These are phyloP conservation scores for Sclerotinia glacialis DNA, from an alignment of 2,329 filamentous ascomycete genomes.

Conservation along the genomic window DNA sequence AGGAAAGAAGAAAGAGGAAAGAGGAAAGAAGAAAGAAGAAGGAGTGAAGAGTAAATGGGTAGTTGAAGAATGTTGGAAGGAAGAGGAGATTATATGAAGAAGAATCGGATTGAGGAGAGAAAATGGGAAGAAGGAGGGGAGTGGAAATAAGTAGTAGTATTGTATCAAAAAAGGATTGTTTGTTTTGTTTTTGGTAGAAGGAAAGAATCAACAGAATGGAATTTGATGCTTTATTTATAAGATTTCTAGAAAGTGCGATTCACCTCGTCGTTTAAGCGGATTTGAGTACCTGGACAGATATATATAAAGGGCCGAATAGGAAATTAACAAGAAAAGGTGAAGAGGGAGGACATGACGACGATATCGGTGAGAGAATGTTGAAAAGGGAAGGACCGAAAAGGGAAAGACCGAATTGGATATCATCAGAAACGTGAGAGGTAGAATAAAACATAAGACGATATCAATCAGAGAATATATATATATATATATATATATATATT, in stretches of 20 bases:
- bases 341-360: neutral
- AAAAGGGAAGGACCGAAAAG: neutral
- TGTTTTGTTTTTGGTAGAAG: slow-evolving; percentile 11
- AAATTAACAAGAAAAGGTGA: neutral
- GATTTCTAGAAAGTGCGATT: slow-evolving; percentile 4
- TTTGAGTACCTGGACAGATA: neutral
- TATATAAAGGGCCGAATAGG: neutral
- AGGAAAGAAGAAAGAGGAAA: neutral
- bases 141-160: slow-evolving; percentile 7
- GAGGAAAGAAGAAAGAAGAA: neutral
- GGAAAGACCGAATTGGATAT: too few species aligned
- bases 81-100: neutral
- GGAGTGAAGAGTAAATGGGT: too few species aligned
- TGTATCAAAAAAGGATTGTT: neutral
- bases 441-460: too few species aligned
- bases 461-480: too few species aligned
- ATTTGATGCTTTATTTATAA: neutral
- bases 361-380: neutral
- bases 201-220: slow-evolving; percentile 3
- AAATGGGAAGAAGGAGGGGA: neutral
- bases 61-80: neutral
- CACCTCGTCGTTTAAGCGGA: neutral
- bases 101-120: neutral
- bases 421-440: too few species aligned
- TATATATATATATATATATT: too few species aligned